Base-by-base conservation (phyloP, 805 yeast genomes). In the Gaillardinia entomophila region DNA sequence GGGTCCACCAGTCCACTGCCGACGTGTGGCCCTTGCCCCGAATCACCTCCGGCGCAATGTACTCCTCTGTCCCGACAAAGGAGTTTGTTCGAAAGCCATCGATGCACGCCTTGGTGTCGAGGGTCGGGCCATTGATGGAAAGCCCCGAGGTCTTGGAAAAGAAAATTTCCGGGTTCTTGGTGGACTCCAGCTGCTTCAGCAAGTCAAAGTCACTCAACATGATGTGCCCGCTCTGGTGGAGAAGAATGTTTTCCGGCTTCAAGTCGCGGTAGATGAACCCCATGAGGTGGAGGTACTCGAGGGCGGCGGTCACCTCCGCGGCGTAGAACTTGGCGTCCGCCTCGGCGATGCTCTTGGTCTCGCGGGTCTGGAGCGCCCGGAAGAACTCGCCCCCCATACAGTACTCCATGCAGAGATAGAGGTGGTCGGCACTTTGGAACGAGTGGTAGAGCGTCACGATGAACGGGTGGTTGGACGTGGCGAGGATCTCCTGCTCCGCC, bases 301-400 rank as follows among this genome's bases (percentile, higher is more conserved):
- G 69, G 0, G 98, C 98, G 0, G 97, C 97, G 2, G 92, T 81
- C 14, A 92, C 99, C 57, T 92, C 99, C 14, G 96, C 84, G 0
- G 97, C 96, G 54, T 92, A 92, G 54, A 92, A 92, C 36, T 78
- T 70, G 2, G 98, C 97, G 55, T 89, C 97, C 18, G 67, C 74
- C 56, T 92, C 99, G 14, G 77, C 66, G 11, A 92, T 81, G 43
- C 95, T 84, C 53, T 88, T 86, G 34, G 87, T 77, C 40, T 78
- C 81, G 39, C 97, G 71, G 0, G 97, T 88, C 59, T 92, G 98
- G 33, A 92, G 62, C 0, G 97, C 98, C 38, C 97, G 68, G 67
- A 92, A 92, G 50, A 92, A 92, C 60, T 94, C 98, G 28, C 99
- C 99, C 19, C 99, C 99, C 88, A 92, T 87, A 53, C 99, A 92